Conservation (phyloP, 805 yeast genomes). For the Starmerella cellae region DNA sequence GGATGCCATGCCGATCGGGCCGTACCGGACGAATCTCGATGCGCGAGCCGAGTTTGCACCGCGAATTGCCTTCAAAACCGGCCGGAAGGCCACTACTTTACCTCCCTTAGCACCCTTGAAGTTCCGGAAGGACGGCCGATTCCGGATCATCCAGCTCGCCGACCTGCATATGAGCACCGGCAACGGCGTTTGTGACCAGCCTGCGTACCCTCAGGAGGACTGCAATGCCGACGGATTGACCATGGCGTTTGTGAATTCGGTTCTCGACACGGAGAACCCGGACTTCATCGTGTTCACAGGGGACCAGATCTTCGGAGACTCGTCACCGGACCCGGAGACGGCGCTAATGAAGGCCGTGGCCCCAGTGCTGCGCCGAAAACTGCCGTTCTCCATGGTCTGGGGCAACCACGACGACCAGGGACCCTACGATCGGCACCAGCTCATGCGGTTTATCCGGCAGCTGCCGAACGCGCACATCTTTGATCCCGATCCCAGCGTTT, state of each 20-base stretch:
- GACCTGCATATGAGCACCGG: slow-evolving; percentile 80
- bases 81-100: slow-evolving; percentile 7
- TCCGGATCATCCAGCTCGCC: slow-evolving; percentile 77
- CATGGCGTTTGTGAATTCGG: slow-evolving; percentile 41
- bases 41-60: slow-evolving; percentile 16
- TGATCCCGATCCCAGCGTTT: slow-evolving; percentile 56
- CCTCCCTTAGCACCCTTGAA: slow-evolving; percentile 10
- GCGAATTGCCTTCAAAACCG: slow-evolving; percentile 23
- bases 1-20: slow-evolving; percentile 21
- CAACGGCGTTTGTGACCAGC: slow-evolving; percentile 59
- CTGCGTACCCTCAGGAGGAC: slow-evolving; percentile 22
- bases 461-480: slow-evolving; percentile 40
- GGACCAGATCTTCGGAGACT: slow-evolving; percentile 77
- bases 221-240: slow-evolving; percentile 79
- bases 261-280: slow-evolving; percentile 65
- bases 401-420: slow-evolving; percentile 97
- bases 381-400: slow-evolving; percentile 75
- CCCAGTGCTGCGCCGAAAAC: slow-evolving; percentile 51
- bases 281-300: slow-evolving; percentile 81
- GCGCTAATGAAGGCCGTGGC: slow-evolving; percentile 62
- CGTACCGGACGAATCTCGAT: neutral
- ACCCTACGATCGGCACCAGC: slow-evolving; percentile 41
- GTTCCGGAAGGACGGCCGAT: slow-evolving; percentile 33
- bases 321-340: slow-evolving; percentile 67
- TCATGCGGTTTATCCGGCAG: slow-evolving; percentile 42